phyloP scores from a whole-genome alignment of 2,329 filamentous ascomycete genomes.

The Aureobasidium sp. region DNA sequence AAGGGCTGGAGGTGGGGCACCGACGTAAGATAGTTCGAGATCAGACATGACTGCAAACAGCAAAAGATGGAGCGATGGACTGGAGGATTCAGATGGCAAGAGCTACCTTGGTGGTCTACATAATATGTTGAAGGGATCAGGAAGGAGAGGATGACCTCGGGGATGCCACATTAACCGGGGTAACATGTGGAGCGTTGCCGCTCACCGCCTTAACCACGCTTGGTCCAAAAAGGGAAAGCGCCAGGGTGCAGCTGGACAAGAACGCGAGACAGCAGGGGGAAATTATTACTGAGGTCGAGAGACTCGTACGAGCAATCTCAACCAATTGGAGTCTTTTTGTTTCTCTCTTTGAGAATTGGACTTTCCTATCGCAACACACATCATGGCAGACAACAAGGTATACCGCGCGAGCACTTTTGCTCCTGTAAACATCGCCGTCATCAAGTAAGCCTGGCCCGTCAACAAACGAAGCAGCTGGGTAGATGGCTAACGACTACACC shows the following conservation, averaged over 20 bases:
- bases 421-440: slow-evolving; percentile 95
- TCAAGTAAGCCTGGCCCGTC: slow-evolving; percentile 58
- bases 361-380: not conserved
- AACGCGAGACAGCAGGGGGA: slow-evolving; percentile 11
- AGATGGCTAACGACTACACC: slow-evolving; percentile 8
- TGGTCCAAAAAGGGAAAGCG: not conserved
- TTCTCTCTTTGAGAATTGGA: not conserved
- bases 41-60: slow-evolving; percentile 9
- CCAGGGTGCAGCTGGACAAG: not conserved
- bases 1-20: not conserved
- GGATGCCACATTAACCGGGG: not conserved
- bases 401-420: slow-evolving; percentile 94
- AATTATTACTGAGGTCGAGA: slow-evolving; percentile 1
- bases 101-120: slow-evolving; percentile 4
- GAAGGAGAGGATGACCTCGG: slow-evolving; percentile 8
- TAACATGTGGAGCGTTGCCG: slow-evolving; percentile 2
- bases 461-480: not conserved
- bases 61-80: not conserved
- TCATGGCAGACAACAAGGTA: slow-evolving; percentile 46
- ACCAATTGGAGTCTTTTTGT: not conserved
- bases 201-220: not conserved
- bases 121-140: not conserved
- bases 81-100: not conserved
- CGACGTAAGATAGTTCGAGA: slow-evolving; percentile 1
- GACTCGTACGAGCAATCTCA: slow-evolving; percentile 13